These are phyloP conservation scores for Flaveria brownii DNA, from an alignment of 129 eudicot genomes.

Conservation along the genomic window DNA sequence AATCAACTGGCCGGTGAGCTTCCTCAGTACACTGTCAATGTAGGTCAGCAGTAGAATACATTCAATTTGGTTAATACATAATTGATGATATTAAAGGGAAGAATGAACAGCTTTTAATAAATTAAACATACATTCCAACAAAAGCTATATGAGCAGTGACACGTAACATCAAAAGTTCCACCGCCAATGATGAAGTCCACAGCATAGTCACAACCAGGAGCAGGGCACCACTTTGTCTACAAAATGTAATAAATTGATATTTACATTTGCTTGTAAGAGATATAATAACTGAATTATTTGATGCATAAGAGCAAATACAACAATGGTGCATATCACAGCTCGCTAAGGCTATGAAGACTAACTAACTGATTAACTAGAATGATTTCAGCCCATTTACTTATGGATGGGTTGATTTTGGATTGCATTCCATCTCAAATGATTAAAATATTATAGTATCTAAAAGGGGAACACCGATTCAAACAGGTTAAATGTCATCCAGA, in stretches of 20 bases:
- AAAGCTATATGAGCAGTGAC: slow-evolving; percentile 67
- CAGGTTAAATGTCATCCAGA: not conserved
- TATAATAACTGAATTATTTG: not conserved
- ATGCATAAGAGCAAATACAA: not conserved
- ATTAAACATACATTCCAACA: slow-evolving; percentile 72
- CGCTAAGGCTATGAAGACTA: not conserved
- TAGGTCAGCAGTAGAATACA: slow-evolving; percentile 14
- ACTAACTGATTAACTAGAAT: not conserved
- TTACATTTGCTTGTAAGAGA: slow-evolving; percentile 9
- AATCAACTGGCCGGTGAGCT: slow-evolving; percentile 78
- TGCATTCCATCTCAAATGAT: not conserved
- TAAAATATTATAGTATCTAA: not conserved
- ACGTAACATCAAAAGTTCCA: slow-evolving; percentile 75
- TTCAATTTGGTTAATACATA: not conserved
- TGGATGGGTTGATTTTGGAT: not conserved
- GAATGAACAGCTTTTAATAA: not conserved
- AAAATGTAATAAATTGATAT: not conserved
- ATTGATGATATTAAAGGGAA: not conserved
- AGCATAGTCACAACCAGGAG: slow-evolving; percentile 84
- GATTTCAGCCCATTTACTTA: not conserved
- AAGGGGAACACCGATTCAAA: not conserved
- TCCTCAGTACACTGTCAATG: slow-evolving; percentile 69
- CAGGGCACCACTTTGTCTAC: slow-evolving; percentile 90
- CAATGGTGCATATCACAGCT: not conserved
- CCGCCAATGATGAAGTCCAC: slow-evolving; percentile 76